phyloP scores from a whole-genome alignment of 176 grass and related monocot genomes.

The Alopecurus myosuroides region DNA sequence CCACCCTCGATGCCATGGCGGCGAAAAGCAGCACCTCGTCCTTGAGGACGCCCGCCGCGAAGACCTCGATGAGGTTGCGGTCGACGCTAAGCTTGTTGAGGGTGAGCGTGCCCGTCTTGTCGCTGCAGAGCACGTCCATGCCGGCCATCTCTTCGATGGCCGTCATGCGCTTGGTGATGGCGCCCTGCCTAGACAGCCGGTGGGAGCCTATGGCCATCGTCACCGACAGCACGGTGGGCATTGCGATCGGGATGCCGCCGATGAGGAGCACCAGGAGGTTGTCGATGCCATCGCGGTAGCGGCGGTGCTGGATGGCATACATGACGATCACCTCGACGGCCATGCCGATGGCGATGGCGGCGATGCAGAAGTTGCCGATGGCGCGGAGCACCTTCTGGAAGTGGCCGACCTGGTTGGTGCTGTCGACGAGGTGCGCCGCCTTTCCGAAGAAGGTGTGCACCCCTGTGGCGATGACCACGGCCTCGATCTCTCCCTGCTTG shows the following conservation, averaged over 20 bases:
- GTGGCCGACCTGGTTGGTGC: slow-evolving; percentile 89
- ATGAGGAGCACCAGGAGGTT: slow-evolving; percentile 95
- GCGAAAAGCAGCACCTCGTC: slow-evolving; percentile 49
- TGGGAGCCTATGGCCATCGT: slow-evolving; percentile 98
- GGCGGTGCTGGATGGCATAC: slow-evolving; percentile 76
- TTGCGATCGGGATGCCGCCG: slow-evolving; percentile 93
- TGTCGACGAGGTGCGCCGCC: slow-evolving; percentile 91
- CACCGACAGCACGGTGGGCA: slow-evolving; percentile 90
- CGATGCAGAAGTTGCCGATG: slow-evolving; percentile 98
- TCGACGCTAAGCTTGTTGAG: slow-evolving; percentile 87
- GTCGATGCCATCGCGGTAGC: slow-evolving; percentile 88
- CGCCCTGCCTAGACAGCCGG: slow-evolving; percentile 59
- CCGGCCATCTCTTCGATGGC: slow-evolving; percentile 95
- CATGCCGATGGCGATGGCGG: slow-evolving; percentile 57
- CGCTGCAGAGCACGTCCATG: slow-evolving; percentile 93
- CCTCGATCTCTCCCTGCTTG: slow-evolving; percentile 93
- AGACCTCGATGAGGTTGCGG: slow-evolving; percentile 64
- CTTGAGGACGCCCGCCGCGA: slow-evolving; percentile 31
- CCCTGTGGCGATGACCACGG: slow-evolving; percentile 82
- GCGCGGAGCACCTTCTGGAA: slow-evolving; percentile 87
- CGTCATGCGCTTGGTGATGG: slow-evolving; percentile 98
- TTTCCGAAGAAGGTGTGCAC: slow-evolving; percentile 99
- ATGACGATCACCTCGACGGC: slow-evolving; percentile 69
- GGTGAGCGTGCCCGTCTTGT: slow-evolving; percentile 95
- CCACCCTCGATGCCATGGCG: slow-evolving; percentile 68